Conservation (phyloP, 2,329 filamentous ascomycete genomes). For the Remersonia thermophila region DNA sequence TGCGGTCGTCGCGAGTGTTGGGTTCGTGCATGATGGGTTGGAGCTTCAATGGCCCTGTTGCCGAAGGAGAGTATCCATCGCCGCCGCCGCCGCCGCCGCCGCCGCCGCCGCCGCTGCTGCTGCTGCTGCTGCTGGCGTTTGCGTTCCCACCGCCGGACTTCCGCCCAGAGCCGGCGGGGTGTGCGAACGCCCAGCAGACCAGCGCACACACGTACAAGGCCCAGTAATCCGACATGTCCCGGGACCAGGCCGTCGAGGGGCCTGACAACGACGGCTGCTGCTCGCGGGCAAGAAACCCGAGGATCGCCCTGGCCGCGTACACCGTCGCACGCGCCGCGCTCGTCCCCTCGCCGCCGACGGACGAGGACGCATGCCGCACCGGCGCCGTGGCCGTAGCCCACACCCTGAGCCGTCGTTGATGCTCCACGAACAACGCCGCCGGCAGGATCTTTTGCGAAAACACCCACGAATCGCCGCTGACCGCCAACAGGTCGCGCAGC, state of each 20-base stretch:
- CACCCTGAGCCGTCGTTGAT: constrained; percentile 32
- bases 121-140: constrained; percentile 5
- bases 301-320: constrained; percentile 40
- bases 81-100: too few species aligned
- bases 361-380: not conserved
- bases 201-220: constrained; percentile 43
- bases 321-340: constrained; percentile 32
- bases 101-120: too few species aligned
- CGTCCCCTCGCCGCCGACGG: constrained; percentile 24
- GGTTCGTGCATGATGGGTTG: too few species aligned
- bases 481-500: constrained; percentile 44
- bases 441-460: constrained; percentile 41
- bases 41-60: too few species aligned
- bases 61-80: too few species aligned
- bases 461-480: constrained; percentile 46
- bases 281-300: constrained; percentile 19
- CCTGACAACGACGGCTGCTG: not conserved
- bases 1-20: too few species aligned
- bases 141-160: constrained; percentile 3
- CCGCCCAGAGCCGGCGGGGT: constrained; percentile 22
- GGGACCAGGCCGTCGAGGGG: constrained; percentile 26
- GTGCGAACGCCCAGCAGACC: constrained; percentile 46
- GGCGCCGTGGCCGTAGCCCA: constrained; percentile 26
- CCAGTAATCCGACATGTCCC: constrained; percentile 40
- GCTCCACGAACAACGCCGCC: constrained; percentile 31